Evolutionary conservation across 2,329 filamentous ascomycete genomes (phyloP).

Genomic region (Lachnellula hyalina): DNA sequence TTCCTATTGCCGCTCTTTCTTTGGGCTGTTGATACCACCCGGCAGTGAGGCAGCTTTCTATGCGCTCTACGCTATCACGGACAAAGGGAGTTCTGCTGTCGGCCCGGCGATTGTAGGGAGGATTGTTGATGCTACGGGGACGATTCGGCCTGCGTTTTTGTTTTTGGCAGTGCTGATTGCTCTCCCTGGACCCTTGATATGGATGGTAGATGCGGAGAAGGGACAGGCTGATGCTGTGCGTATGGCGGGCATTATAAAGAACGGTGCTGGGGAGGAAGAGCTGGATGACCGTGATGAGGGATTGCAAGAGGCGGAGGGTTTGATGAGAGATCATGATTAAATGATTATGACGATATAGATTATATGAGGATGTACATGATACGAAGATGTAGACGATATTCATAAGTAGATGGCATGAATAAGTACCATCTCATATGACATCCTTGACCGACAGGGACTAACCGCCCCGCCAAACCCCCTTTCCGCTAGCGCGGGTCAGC

Average conservation of each 20-base stretch:
- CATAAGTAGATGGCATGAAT: no score
- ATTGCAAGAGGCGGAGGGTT: slow-evolving; percentile 10
- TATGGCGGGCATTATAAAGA: slow-evolving; percentile 42
- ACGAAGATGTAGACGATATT: no score
- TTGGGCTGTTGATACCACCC: slow-evolving; percentile 85
- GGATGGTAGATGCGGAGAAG: slow-evolving; percentile 75
- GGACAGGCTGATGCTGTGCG: slow-evolving; percentile 63
- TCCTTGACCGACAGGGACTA: no score
- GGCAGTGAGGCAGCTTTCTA: slow-evolving; percentile 95
- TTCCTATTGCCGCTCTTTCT: slow-evolving; percentile 86
- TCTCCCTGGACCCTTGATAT: slow-evolving; percentile 76
- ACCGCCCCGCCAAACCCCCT: no score
- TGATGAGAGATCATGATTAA: slow-evolving; percentile 21
- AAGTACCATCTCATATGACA: no score
- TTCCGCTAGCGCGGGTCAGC: background rate
- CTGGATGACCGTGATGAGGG: slow-evolving; percentile 3
- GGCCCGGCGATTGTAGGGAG: slow-evolving; percentile 87
- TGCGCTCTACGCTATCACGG: slow-evolving; percentile 91
- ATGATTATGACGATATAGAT: background rate
- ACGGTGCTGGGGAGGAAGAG: slow-evolving; percentile 2
- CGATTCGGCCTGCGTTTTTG: slow-evolving; percentile 81
- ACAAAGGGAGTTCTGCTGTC: slow-evolving; percentile 92
- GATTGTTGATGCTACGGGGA: slow-evolving; percentile 78
- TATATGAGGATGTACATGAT: no score
- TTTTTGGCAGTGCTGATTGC: slow-evolving; percentile 80